Evolutionary conservation across 1,139 yeast species (phyloP), one percentile per base, ranked within the genome.

Genomic region (Taphrina deformans): DNA sequence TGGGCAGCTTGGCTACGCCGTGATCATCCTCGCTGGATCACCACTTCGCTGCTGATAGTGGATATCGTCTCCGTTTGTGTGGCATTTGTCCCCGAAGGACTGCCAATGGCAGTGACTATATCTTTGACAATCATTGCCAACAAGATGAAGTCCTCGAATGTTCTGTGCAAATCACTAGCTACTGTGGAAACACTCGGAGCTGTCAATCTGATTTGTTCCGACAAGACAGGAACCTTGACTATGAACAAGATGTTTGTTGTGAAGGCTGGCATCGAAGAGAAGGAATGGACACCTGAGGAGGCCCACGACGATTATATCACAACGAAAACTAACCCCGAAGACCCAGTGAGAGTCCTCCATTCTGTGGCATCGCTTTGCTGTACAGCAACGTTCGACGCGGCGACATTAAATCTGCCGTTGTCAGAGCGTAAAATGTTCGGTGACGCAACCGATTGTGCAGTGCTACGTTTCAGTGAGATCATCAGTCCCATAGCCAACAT

Each of bases 111-210:
- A 23, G 77, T 83, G 65, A 82, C 85, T 46, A 78, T 82, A 52
- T 80, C 83, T 41, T 80, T 93, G 72, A 99, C 99, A 0, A 92
- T 93, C 79, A 98, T 99, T 3, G 93, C 99, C 5, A 90, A 97
- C 9, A 84, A 97, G 78, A 93, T 93, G 99, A 93, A 96, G 26
- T 89, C 89, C 75, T 96, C 93, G 75, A 96, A 96, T 71, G 93
- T 92, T 74, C 80, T 93, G 72, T 99, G 93, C 18, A 84, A 99
- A 72, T 96, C 90, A 12, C 81, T 95, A 70, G 87, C 87, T 72
- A 87, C 96, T 51, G 93, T 99, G 81, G 99, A 95, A 77, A 93
- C 97, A 18, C 93, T 95, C 97, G 99, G 99, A 56, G 92, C 96
- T 51, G 99, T 98, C 2, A 93, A 98, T 16, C 92, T 97, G 6